Evolutionary conservation across 768 basidiomycete species (phyloP).

Genomic region (Filobasidium floriforme): DNA sequence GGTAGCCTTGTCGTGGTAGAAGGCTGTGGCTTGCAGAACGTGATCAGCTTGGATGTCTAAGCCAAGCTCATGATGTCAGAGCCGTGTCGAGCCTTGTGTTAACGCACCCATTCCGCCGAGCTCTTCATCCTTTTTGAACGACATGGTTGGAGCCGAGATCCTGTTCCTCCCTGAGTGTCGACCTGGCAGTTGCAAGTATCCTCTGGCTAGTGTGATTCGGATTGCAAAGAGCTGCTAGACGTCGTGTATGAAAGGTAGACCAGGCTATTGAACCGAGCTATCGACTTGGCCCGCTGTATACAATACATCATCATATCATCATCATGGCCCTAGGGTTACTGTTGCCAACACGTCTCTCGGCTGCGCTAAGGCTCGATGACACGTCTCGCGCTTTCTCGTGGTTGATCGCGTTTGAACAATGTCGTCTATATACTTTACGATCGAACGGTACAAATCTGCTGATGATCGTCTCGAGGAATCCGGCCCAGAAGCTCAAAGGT

Average conservation of each 20-base stretch:
- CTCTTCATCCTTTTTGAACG: constrained; percentile 96
- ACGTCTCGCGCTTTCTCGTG: constrained; percentile 2
- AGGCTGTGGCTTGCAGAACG: constrained; percentile 24
- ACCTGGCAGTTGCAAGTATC: too few relatives aligned
- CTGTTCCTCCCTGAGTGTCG: too few relatives aligned
- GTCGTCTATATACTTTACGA: too few relatives aligned
- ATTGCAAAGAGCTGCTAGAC: too few relatives aligned
- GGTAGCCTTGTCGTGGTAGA: constrained; percentile 77
- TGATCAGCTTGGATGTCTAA: neutral
- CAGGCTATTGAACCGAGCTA: neutral
- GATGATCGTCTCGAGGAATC: too few relatives aligned
- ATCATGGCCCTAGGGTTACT: too few relatives aligned
- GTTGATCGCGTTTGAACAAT: neutral
- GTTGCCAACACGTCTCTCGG: too few relatives aligned
- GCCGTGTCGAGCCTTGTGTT: constrained; percentile 46
- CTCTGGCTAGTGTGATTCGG: too few relatives aligned
- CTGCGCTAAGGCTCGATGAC: too few relatives aligned
- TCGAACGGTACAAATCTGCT: too few relatives aligned
- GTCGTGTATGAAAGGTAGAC: too few relatives aligned
- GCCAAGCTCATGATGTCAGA: neutral
- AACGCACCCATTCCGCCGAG: constrained; percentile 70
- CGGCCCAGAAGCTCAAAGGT: too few relatives aligned
- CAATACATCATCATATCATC: neutral
- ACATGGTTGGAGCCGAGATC: constrained; percentile 46
- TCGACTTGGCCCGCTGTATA: neutral